Evolutionary conservation across 2,329 filamentous ascomycete species (phyloP).

Genomic region (Gnomoniopsis smithogilvyi): DNA sequence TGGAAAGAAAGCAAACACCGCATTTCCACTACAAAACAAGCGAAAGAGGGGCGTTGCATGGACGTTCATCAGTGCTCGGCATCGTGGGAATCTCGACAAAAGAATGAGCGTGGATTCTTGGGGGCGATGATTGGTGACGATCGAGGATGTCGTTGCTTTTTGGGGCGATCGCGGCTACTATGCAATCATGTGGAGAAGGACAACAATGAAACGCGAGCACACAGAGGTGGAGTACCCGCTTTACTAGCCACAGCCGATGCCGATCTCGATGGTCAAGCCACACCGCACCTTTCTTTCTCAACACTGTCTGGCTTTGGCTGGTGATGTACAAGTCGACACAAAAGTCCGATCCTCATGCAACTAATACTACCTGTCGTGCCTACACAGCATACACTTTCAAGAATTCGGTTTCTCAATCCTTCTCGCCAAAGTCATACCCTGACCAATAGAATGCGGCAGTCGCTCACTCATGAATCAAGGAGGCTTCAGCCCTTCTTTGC

Average conservation of each 20-base stretch:
- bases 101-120: neutral
- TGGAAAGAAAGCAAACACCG: neutral
- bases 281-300: neutral
- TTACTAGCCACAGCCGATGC: neutral
- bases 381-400: neutral
- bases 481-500: neutral
- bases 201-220: too few species aligned
- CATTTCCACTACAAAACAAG: neutral
- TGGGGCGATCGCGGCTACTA: constrained; percentile 1
- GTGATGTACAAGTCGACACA: too few species aligned
- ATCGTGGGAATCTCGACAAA: neutral
- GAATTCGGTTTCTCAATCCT: neutral
- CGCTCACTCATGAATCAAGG: neutral
- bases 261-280: constrained; percentile 3
- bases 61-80: neutral
- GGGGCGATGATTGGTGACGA: constrained; percentile 10
- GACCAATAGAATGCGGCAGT: neutral
- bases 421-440: neutral
- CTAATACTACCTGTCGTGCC: neutral
- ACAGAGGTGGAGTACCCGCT: neutral
- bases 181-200: neutral
- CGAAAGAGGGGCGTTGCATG: neutral
- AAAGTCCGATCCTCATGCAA: neutral
- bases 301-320: neutral
- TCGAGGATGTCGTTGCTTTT: constrained; percentile 1